Evolutionary conservation across 73 alveolate species (phyloP), one percentile per base, ranked within the genome.

Genomic region (Paramecium caudatum): DNA sequence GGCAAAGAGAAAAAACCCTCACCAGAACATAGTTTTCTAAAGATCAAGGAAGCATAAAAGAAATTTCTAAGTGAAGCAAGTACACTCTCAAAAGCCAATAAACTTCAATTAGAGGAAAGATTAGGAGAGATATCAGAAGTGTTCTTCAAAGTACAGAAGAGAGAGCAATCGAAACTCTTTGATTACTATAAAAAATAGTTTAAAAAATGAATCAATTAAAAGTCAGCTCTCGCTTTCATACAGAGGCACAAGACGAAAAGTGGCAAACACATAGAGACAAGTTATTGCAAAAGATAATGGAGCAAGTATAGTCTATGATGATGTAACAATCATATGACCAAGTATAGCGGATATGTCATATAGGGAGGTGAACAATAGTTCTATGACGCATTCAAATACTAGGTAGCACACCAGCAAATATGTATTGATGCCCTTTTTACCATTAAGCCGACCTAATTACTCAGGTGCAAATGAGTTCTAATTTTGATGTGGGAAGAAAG

Each of bases 341-440:
- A 55, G 23, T 10, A 10, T 27, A 55, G 80, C 9, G 8, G 30
- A 55, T 21, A 0, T n/a, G n/a, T n/a, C n/a, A n/a, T n/a, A n/a
- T n/a, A n/a, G n/a, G 80, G 30, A 25, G 45, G 25, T 27, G 80
- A 55, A 27, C 30, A 55, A 12, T 23, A 23, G 12, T 55, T 55
- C 80, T 55, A 55, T 27, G 80, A 55, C 30, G 80, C 46, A 27
- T 55, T 55, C 43, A 55, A 55, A 55, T 55, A 55, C n/a, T 37
- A 1, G 21, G 30, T 55, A 19, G 80, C 80, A 2, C 80, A 55
- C 30, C 30, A 55, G 30, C 30, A 55, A 43, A 55, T 55, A 55
- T 55, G 80, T 55, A 55, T 8, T 12, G 16, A 2, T 2, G 80
- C 9, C 2, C 9, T 23, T n/a, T n/a, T 27, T 55, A 6, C 0